Base-by-base conservation (phyloP, 2,329 filamentous ascomycete genomes). In the Aspergillus sp. region DNA sequence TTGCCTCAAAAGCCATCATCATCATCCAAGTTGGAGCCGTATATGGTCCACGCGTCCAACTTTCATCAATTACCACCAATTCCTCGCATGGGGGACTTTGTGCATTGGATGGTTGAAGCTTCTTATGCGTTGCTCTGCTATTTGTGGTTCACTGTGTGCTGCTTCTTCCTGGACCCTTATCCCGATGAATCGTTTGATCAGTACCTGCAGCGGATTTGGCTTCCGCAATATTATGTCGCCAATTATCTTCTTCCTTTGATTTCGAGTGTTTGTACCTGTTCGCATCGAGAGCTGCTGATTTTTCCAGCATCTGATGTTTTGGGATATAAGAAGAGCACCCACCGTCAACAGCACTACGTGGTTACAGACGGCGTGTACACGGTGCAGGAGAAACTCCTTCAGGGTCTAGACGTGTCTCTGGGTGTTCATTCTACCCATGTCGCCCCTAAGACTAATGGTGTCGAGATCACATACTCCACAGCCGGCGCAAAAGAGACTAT, bases 41-140 rank as follows among this genome's bases (percentile, higher is more conserved):
- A 78, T 56, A 77, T 78, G 43, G 62, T 76, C 10, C 73, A 82
- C 51, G 69, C 77, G 0, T 80, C 76, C 3, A 78, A 79, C 34
- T 62, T 74, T 31, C 77, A 81, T 50, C 68, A 68, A 47, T 54
- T 73, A 11, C 70, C 70, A 0, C 70, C 75, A 5, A 44, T 70
- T 2, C 66, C 69, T 0, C 63, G 56, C 5, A 61, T 64, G 5
- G 40, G 58, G 2, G 56, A 62, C 1, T 47, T 70, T 19, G 38
- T 69, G n/a, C 36, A 53, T 1, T 72, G 76, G 54, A 33, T 76
- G 0, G 31, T 69, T 4, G 72, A 79, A 48, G 60, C 71, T 0
- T 32, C 70, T 6, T 72, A 73, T 48, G 52, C 79, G 19, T 54
- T 70, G 6, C 40, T 72, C 0, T 78, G 73, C 49, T 76, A 81